These are phyloP conservation scores for Nakaseomyces kungkrabaensis DNA, from an alignment of 1,139 yeast species.

Conservation along the genomic window DNA sequence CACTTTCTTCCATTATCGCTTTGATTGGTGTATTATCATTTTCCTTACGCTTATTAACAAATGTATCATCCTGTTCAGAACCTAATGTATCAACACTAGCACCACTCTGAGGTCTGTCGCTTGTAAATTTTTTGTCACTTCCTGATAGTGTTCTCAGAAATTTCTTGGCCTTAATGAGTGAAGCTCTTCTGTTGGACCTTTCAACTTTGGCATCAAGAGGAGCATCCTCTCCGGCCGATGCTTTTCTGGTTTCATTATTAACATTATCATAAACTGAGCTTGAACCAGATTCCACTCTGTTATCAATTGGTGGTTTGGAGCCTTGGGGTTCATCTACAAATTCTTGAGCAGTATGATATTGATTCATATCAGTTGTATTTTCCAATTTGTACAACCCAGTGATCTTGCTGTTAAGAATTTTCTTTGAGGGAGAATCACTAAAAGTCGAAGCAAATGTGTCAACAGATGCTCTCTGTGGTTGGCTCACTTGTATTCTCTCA, in stretches of 20 bases:
- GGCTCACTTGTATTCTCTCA: neutral
- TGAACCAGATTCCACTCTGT: neutral
- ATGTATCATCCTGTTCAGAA: neutral
- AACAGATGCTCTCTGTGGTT: conserved; percentile 1
- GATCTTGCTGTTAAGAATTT: conserved; percentile 1
- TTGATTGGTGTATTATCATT: conserved; percentile 13
- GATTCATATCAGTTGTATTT: conserved; percentile 17
- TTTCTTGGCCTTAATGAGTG: conserved; percentile 12
- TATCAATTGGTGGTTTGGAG: neutral
- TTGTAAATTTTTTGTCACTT: neutral
- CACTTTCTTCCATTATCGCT: conserved; percentile 1
- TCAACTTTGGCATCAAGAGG: neutral
- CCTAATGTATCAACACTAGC: neutral
- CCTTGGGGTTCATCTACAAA: conserved; percentile 7
- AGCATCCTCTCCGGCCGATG: neutral
- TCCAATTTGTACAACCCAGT: conserved; percentile 18
- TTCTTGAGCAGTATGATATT: conserved; percentile 23
- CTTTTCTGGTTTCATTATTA: neutral
- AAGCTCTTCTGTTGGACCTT: conserved; percentile 3
- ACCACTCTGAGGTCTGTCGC: neutral
- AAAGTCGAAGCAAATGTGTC: conserved; percentile 18
- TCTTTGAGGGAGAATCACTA: conserved; percentile 20
- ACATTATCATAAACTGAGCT: conserved; percentile 1
- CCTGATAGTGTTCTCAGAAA: conserved; percentile 5
- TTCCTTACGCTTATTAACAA: neutral